Conservation (phyloP, 108 stramenopile genomes). For the Skeletonema potamos region DNA sequence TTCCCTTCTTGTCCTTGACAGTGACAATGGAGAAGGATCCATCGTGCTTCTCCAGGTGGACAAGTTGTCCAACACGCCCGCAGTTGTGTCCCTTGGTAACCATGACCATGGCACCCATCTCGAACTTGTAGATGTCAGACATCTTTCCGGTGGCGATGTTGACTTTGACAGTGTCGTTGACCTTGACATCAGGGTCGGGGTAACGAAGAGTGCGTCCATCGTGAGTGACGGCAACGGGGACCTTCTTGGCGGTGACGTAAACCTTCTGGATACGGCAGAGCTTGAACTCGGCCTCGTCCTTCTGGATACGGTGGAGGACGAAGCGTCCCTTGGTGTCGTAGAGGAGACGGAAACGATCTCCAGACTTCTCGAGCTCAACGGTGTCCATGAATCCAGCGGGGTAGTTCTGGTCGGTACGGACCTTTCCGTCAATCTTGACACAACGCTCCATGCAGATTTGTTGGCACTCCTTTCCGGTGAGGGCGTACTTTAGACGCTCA, state of each 20-base stretch:
- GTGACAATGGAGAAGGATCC: slow-evolving; percentile 98
- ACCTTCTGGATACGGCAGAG: slow-evolving; percentile 98
- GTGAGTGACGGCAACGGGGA: slow-evolving; percentile 98
- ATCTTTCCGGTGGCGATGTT: slow-evolving; percentile 96
- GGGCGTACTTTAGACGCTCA: slow-evolving; percentile 99
- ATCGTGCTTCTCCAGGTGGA: slow-evolving; percentile 97
- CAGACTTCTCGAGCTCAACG: slow-evolving; percentile 92
- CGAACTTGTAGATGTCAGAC: slow-evolving; percentile 94
- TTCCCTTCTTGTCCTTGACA: slow-evolving; percentile 96
- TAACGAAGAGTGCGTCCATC: slow-evolving; percentile 99
- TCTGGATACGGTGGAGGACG: slow-evolving; percentile 90
- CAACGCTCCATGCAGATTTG: slow-evolving; percentile 99
- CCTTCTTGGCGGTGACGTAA: slow-evolving; percentile 89
- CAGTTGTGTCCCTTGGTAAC: slow-evolving; percentile 96
- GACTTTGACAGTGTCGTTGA: slow-evolving; percentile 98
- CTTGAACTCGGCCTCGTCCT: slow-evolving; percentile 95
- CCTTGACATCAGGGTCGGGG: slow-evolving; percentile 98
- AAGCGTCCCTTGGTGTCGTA: slow-evolving; percentile 99
- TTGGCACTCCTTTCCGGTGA: slow-evolving; percentile 96
- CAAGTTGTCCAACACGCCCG: slow-evolving; percentile 96
- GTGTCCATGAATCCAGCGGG: slow-evolving; percentile 99
- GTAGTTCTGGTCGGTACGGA: slow-evolving; percentile 98
- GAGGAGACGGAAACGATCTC: slow-evolving; percentile 96
- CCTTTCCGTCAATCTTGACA: slow-evolving; percentile 98
- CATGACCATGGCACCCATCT: slow-evolving; percentile 95